Evolutionary conservation across 169 alveolate genomes (phyloP).

Genomic region (Babesia caballi): DNA sequence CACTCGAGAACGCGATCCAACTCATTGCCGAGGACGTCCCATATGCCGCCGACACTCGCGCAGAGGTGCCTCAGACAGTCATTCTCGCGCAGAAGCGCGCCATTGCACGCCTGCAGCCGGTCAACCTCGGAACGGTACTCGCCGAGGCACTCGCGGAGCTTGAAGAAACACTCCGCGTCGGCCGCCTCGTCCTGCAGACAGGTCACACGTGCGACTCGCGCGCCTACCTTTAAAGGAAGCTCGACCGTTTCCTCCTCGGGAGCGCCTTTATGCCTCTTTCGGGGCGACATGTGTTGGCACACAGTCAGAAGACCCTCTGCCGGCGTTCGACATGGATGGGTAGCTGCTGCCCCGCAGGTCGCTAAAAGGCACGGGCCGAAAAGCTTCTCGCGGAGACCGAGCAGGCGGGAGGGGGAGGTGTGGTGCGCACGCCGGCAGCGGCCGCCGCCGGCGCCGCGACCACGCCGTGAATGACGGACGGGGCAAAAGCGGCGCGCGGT

Average conservation of each 20-base stretch:
- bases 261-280: neutral
- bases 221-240: slow-evolving; percentile 8
- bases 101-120: neutral
- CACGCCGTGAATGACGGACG: no score
- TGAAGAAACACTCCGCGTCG: neutral
- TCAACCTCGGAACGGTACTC: slow-evolving; percentile 45
- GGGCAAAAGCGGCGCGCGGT: no score
- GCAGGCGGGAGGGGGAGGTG: no score
- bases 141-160: slow-evolving; percentile 35
- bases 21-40: slow-evolving; percentile 41
- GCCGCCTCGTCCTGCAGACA: neutral
- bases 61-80: slow-evolving; percentile 17
- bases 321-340: no score
- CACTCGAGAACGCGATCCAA: no score
- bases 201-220: neutral
- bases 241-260: slow-evolving; percentile 3
- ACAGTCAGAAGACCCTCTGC: no score
- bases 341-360: no score
- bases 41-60: slow-evolving; percentile 13
- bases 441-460: no score
- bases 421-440: no score
- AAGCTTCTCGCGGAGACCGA: no score
- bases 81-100: slow-evolving; percentile 21
- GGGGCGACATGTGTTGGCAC: slow-evolving; percentile 4
- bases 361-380: no score